Evolutionary conservation across 352 stramenopile genomes (phyloP).

Genomic region (Globisporangium canariense): DNA sequence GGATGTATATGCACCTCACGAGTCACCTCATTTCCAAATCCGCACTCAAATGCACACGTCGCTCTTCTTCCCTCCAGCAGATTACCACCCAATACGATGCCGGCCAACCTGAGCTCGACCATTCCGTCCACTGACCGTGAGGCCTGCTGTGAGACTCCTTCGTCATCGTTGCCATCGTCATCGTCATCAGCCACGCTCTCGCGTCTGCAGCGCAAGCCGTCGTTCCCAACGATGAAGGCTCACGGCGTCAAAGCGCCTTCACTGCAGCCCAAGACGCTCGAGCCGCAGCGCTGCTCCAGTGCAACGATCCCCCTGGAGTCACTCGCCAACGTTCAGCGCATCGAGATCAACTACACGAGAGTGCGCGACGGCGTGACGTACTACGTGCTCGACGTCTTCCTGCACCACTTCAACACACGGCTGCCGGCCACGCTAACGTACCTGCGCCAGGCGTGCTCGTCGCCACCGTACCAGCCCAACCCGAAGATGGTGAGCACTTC

Average conservation of each 20-base stretch:
- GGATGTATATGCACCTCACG: not conserved
- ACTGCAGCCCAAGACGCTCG: slow-evolving; percentile 2
- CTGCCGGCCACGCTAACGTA: not conserved
- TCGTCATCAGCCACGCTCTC: not conserved
- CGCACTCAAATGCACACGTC: no score
- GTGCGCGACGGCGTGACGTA: slow-evolving; percentile 15
- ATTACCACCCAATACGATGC: not conserved
- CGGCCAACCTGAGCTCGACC: not conserved
- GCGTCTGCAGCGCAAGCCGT: slow-evolving; percentile 10
- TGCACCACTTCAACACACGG: slow-evolving; percentile 10
- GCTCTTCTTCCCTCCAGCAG: not conserved
- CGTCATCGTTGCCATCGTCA: no score
- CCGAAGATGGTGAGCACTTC: not conserved
- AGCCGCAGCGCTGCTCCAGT: slow-evolving; percentile 5
- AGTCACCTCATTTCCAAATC: not conserved
- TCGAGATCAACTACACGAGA: slow-evolving; percentile 14
- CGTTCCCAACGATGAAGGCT: not conserved
- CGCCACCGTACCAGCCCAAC: not conserved
- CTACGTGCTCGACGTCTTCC: slow-evolving; percentile 14
- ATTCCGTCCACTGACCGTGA: not conserved
- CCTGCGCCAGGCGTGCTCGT: not conserved
- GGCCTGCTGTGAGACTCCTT: not conserved
- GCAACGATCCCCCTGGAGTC: not conserved
- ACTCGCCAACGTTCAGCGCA: slow-evolving; percentile 8
- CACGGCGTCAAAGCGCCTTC: not conserved